Base-by-base conservation (phyloP, 2,329 filamentous ascomycete genomes). In the Neopestalotiopsis sp. region DNA sequence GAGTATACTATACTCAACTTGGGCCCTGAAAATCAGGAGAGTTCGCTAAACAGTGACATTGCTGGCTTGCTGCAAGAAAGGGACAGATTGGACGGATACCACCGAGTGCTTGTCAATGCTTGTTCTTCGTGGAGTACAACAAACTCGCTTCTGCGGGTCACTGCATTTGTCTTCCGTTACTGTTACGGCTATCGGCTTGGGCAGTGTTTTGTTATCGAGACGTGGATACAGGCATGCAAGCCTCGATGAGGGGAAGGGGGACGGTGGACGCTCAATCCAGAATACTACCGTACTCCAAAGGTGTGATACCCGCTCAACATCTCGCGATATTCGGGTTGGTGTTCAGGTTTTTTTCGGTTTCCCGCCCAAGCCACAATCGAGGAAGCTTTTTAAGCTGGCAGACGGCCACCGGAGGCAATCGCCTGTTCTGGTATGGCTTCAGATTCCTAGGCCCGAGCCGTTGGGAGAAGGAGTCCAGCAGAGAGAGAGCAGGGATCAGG, bases 121-220 rank as follows among this genome's bases (percentile, higher is more conserved):
- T 53, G 45, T 53, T 53, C 42, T 24, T 20, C 28, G 45, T 53
- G 30, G n/a, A 13, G 62, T 42, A 66, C 63, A 66, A 66, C 49
- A 66, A 66, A 30, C 28, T 58, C 63, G 63, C 63, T 57, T 66
- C 42, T 34, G n/a, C 63, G 63, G 63, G 42, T 49, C 40, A 34
- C 32, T 32, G 45, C 63, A 66, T 38, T 38, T 38, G 6, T 38
- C 10, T 10, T 38, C 10, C 34, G 1, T 38, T 38, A 7, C 34
- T 20, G 17, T 30, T 4, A 5, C 61, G 38, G 45, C 45, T 53
- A 14, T 53, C 45, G 45, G 45, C 45, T 53, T 53, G 45, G 45
- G 45, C 45, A 53, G n/a, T 24, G 20, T 59, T 59, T 9, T 7
- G 57, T 32, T 59, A 20, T 24, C n/a, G 45, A 30, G 59, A 20